Conservation (phyloP, 208 protist genomes). For the Acanthamoeba divionensis region DNA sequence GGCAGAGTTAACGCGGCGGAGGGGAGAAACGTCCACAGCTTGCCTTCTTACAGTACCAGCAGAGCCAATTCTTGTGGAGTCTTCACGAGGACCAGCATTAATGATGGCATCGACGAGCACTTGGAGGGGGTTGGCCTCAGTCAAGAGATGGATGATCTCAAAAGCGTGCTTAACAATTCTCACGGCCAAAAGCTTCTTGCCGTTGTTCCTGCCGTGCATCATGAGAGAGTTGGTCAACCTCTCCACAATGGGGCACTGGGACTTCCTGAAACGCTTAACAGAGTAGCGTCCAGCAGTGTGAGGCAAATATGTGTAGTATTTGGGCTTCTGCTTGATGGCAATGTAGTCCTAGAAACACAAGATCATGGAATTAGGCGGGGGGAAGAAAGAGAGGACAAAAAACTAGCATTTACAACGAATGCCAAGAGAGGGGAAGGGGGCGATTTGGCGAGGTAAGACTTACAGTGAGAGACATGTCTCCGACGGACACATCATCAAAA, state of each 20-base stretch:
- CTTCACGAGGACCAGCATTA: slow-evolving; percentile 98
- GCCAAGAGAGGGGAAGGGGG: background rate
- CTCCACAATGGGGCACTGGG: slow-evolving; percentile 93
- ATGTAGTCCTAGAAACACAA: slow-evolving; percentile 98
- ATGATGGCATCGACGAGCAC: slow-evolving; percentile 96
- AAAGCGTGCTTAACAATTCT: slow-evolving; percentile 98
- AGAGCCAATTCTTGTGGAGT: slow-evolving; percentile 99
- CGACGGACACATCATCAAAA: slow-evolving; percentile 77
- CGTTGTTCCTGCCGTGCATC: slow-evolving; percentile 99
- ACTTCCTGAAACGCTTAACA: slow-evolving; percentile 98
- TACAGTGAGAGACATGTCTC: slow-evolving; percentile 77
- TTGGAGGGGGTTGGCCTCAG: slow-evolving; percentile 98
- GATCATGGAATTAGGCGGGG: background rate
- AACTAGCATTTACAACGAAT: background rate
- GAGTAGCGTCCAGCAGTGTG: slow-evolving; percentile 98
- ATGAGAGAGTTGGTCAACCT: slow-evolving; percentile 95
- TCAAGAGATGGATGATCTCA: slow-evolving; percentile 98
- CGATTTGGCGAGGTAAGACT: background rate
- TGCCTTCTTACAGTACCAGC: slow-evolving; percentile 99
- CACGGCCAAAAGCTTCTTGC: slow-evolving; percentile 99
- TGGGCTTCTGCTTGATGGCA: slow-evolving; percentile 85
- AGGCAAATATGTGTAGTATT: slow-evolving; percentile 91
- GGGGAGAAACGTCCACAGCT: slow-evolving; percentile 99
- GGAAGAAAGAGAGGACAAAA: background rate
- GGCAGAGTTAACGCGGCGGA: slow-evolving; percentile 98